Conservation (phyloP, 352 stramenopile species). For the Pythium volutum region DNA sequence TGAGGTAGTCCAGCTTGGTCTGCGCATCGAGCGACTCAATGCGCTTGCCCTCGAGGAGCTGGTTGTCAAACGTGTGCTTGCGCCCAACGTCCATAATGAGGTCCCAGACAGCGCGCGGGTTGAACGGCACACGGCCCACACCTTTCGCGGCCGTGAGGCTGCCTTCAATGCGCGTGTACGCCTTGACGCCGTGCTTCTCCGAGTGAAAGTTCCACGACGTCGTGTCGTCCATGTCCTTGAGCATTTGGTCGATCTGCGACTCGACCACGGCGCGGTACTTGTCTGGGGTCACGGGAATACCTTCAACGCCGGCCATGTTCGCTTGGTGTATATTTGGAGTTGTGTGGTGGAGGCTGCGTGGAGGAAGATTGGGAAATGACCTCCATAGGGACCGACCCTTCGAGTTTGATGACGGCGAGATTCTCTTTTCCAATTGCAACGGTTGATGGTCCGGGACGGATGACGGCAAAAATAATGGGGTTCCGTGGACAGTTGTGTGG, state of each 20-base stretch:
- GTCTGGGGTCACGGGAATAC: conserved; percentile 36
- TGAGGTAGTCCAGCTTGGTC: conserved; percentile 65
- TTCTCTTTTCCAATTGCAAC: too few species aligned
- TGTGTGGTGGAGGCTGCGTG: neutral
- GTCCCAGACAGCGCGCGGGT: conserved; percentile 50
- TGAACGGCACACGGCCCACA: conserved; percentile 47
- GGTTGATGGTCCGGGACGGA: too few species aligned
- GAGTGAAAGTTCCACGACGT: conserved; percentile 58
- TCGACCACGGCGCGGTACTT: conserved; percentile 54
- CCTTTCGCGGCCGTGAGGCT: conserved; percentile 54
- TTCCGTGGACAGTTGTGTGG: too few species aligned
- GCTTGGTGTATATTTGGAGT: neutral
- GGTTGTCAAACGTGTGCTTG: conserved; percentile 51
- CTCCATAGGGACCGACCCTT: too few species aligned
- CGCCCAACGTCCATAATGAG: conserved; percentile 43
- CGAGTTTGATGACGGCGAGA: too few species aligned
- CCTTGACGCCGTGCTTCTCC: conserved; percentile 65
- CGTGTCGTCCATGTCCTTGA: conserved; percentile 52
- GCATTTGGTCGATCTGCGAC: conserved; percentile 49
- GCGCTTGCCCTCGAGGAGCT: conserved; percentile 46
- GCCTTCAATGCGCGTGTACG: conserved; percentile 62
- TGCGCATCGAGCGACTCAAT: conserved; percentile 48
- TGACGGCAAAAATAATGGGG: too few species aligned
- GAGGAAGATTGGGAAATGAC: conserved; percentile 6
- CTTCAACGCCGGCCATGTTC: conserved; percentile 26